A percentile compares a stretch with the other conserved stretches of the same genome.
These are phyloP conservation scores for Articulospora tetracladia DNA, from an alignment of 495 filamentous ascomycete genomes.

Conservation along the genomic window DNA sequence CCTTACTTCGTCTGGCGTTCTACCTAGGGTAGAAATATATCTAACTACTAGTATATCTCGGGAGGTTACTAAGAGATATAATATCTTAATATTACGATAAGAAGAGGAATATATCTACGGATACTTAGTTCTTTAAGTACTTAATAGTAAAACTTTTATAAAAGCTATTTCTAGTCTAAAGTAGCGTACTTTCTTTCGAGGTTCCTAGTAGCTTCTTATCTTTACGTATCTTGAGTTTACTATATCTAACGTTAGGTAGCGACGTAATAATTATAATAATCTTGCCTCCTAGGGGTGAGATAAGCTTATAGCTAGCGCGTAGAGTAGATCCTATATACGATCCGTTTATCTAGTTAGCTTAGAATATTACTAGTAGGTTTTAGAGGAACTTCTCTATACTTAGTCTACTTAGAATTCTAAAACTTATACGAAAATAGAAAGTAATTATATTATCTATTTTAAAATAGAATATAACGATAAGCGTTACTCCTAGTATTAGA, in stretches of 20 bases:
- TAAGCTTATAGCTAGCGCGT: conserved; percentile 89
- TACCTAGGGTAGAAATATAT: conserved; percentile 99
- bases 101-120: conserved; percentile 99
- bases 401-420: no score
- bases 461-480: no score
- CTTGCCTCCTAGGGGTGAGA: conserved; percentile 90
- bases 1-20: conserved; percentile 88
- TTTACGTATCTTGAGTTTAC: conserved; percentile 89
- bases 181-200: conserved; percentile 77
- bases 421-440: no score
- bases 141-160: conserved; percentile 99
- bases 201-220: conserved; percentile 96
- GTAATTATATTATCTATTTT: no score
- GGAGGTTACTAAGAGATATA: conserved; percentile 89
- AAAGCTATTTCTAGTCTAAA: conserved; percentile 91
- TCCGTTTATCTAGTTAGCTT: conserved; percentile 78
- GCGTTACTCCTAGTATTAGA: no score
- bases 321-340: conserved; percentile 93
- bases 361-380: conserved; percentile 95
- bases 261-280: conserved; percentile 84
- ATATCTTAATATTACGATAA: conserved; percentile 96
- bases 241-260: conserved; percentile 85
- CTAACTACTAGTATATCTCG: conserved; percentile 94
- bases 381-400: conserved; percentile 88
- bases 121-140: conserved; percentile 97